Evolutionary conservation across 1,284 basidiomycete species (phyloP), one percentile per base, ranked within the genome.

Genomic region (Coniferiporia sulphurascens): DNA sequence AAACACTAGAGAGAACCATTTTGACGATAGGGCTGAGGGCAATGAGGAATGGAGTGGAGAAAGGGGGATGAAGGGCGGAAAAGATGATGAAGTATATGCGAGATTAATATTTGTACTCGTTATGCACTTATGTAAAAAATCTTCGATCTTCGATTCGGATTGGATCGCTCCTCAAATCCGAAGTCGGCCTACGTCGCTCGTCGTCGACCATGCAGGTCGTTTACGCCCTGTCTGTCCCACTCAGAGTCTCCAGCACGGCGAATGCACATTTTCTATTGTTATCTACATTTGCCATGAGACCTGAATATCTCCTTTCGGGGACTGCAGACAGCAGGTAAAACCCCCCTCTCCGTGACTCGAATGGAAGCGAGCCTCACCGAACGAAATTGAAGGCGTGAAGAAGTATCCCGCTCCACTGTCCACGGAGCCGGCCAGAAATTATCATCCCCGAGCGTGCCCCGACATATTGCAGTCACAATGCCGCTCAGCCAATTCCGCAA

Each of bases 1-100:
- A 89, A 69, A 95, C 90, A 71, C 91, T 92, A 67, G 93, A 95
- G 50, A 73, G 69, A 53, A 91, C 86, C 87, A 90, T 90, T 49
- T 58, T 64, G 52, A 51, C 52, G 60, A 62, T 52, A 65, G 52
- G 46, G 5, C 13, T 34, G 38, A 46, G 38, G 45, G 35, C 36
- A 43, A 45, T 4, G 46, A 35, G 46, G 32, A 44, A 48, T 55
- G 59, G 43, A 32, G 52, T 48, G 48, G 27, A 45, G 43, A 38
- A 35, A 45, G 50, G 54, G 49, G 44, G 56, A 52, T 35, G 45
- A 44, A 57, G 45, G 12, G 12, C 13, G 51, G 21, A 52, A 36
- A 27, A 27, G 50, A 52, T 58, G 34, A 48, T 36, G 56, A 15
- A 21, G 44, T 55, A 32, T 22, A 38, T 17, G 44, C 53, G 41